Percentiles rank a stretch among this genome's conserved stretches.
These are phyloP conservation scores for Gymnopus androsaceus DNA, from an alignment of 1,284 basidiomycete genomes.

Conservation along the genomic window DNA sequence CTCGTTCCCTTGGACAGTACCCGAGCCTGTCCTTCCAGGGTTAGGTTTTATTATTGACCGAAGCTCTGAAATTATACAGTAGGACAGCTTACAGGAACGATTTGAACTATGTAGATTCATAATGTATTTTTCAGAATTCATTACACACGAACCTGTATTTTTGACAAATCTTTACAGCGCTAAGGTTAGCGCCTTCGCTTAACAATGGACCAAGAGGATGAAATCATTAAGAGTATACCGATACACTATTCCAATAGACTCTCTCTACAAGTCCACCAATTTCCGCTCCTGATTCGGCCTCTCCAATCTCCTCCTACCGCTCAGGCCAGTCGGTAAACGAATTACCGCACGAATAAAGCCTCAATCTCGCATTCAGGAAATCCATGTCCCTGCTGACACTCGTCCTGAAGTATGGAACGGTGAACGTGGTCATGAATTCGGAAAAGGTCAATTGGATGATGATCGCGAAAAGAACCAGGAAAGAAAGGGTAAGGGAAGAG, in stretches of 20 bases:
- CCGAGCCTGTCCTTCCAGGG: not conserved
- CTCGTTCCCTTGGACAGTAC: constrained; percentile 7
- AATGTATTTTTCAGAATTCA: no score
- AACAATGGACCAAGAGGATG: constrained; percentile 49
- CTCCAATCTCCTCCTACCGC: constrained; percentile 77
- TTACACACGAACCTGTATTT: no score
- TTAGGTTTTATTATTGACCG: not conserved
- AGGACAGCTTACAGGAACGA: no score
- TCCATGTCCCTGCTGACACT: constrained; percentile 76
- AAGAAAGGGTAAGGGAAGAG: constrained; percentile 46
- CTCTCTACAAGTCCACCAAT: constrained; percentile 73
- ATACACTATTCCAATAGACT: constrained; percentile 68
- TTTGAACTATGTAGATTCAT: no score
- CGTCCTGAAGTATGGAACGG: constrained; percentile 77
- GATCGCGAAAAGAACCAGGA: constrained; percentile 76
- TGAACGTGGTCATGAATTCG: constrained; percentile 65
- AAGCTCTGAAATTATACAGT: not conserved
- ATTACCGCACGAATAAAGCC: constrained; percentile 74
- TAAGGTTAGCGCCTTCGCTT: not conserved
- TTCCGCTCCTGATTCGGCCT: constrained; percentile 70
- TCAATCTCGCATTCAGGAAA: constrained; percentile 59
- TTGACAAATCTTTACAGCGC: no score
- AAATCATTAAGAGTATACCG: constrained; percentile 65
- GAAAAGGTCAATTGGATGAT: constrained; percentile 63
- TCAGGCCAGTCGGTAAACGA: constrained; percentile 65